These are phyloP conservation scores for Pulveroboletus sp. DNA, from an alignment of 768 basidiomycete genomes.

Conservation along the genomic window DNA sequence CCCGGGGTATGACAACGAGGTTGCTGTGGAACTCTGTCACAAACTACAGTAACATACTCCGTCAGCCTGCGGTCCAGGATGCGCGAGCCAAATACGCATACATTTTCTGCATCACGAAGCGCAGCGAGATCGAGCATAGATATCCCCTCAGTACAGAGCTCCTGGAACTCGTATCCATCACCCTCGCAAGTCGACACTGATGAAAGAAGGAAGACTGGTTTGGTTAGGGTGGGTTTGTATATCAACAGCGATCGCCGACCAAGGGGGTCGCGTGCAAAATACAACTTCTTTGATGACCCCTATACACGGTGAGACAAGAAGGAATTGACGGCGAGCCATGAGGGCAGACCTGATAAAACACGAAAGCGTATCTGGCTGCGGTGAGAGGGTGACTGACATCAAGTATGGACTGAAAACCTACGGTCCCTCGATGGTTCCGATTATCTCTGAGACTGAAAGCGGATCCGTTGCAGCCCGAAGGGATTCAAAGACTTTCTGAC, in stretches of 20 bases:
- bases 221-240: slow-evolving; percentile 47
- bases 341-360: slow-evolving; percentile 68
- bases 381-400: background rate
- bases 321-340: background rate
- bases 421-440: slow-evolving; percentile 77
- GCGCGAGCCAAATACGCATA: slow-evolving; percentile 14
- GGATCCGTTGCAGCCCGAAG: slow-evolving; percentile 23
- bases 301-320: slow-evolving; percentile 21
- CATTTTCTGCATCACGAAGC: slow-evolving; percentile 23
- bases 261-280: slow-evolving; percentile 78
- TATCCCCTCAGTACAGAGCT: slow-evolving; percentile 56
- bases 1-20: slow-evolving; percentile 22
- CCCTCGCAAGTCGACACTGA: slow-evolving; percentile 59
- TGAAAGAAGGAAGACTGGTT: slow-evolving; percentile 56
- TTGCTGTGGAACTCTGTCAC: slow-evolving; percentile 16
- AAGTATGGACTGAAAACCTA: slow-evolving; percentile 39
- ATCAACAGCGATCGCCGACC: slow-evolving; percentile 83
- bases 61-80: background rate
- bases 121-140: slow-evolving; percentile 47
- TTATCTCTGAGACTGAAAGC: slow-evolving; percentile 45
- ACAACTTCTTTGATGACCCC: slow-evolving; percentile 46
- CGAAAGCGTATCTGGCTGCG: slow-evolving; percentile 66
- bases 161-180: slow-evolving; percentile 50
- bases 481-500: slow-evolving; percentile 44
- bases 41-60: slow-evolving; percentile 14